These are phyloP conservation scores for Parafenestella ontariensis DNA, from an alignment of 2,329 filamentous ascomycete species.

Conservation along the genomic window DNA sequence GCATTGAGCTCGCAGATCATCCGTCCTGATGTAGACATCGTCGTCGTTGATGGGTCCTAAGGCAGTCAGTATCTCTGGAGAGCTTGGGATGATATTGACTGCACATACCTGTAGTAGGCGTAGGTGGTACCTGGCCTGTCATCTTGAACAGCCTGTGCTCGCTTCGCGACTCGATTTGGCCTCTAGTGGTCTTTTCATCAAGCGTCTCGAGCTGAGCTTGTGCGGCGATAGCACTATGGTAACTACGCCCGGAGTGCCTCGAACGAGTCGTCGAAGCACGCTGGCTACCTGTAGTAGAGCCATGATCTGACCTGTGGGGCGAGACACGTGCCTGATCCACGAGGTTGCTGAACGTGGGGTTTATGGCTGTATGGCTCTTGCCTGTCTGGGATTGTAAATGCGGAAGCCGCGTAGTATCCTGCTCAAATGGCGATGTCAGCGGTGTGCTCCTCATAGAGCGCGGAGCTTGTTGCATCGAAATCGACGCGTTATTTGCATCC, in stretches of 20 bases:
- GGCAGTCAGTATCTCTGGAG: not conserved
- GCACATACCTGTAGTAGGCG: conserved; percentile 26
- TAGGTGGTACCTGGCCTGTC: conserved; percentile 39
- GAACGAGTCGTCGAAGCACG: conserved; percentile 30
- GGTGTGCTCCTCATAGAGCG: conserved; percentile 13
- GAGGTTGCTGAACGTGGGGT: conserved; percentile 32
- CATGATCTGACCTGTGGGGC: conserved; percentile 27
- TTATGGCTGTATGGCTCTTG: conserved; percentile 23
- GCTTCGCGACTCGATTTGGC: conserved; percentile 48
- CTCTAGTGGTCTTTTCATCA: conserved; percentile 47
- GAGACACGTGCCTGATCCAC: conserved; percentile 32
- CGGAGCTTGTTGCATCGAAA: conserved; percentile 8
- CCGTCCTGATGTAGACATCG: conserved; percentile 22
- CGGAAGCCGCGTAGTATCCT: conserved; percentile 13
- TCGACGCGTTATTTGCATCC: conserved; percentile 8
- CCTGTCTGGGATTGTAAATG: conserved; percentile 21
- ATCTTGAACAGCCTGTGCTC: conserved; percentile 47
- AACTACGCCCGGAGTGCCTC: conserved; percentile 29
- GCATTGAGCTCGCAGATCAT: conserved; percentile 31
- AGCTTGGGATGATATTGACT: not conserved
- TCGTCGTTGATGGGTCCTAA: conserved; percentile 11
- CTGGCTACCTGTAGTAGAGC: conserved; percentile 20
- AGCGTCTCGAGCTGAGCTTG: conserved; percentile 27
- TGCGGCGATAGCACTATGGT: conserved; percentile 16
- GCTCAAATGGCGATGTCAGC: conserved; percentile 17